phyloP scores from a whole-genome alignment of 2,329 filamentous ascomycete species.

The Pezicula radicicola region DNA sequence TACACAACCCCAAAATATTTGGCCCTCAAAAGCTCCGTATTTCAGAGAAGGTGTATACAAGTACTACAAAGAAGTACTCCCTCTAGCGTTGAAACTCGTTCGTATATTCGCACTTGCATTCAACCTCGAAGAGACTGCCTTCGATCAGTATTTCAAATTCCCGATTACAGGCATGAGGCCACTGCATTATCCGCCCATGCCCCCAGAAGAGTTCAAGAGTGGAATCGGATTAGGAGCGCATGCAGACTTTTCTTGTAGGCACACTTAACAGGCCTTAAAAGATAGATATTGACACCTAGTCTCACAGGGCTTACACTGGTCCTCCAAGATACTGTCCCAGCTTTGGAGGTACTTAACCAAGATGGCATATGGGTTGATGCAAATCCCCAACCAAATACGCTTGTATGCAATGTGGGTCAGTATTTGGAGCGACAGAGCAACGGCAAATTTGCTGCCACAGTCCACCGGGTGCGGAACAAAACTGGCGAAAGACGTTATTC shows the following conservation, averaged over 20 bases:
- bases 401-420: constrained; percentile 43
- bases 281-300: constrained; percentile 8
- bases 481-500: constrained; percentile 26
- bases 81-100: constrained; percentile 39
- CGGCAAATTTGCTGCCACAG: constrained; percentile 39
- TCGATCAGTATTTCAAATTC: constrained; percentile 34
- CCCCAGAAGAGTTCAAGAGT: constrained; percentile 18
- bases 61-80: constrained; percentile 44
- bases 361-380: constrained; percentile 37
- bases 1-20: constrained; percentile 30
- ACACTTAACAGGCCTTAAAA: neutral
- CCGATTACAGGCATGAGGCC: constrained; percentile 39
- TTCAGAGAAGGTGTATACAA: constrained; percentile 40
- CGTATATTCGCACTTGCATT: constrained; percentile 36
- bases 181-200: constrained; percentile 36
- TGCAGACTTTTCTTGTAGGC: constrained; percentile 36
- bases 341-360: constrained; percentile 38
- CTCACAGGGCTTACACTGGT: constrained; percentile 37
- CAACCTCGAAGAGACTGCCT: constrained; percentile 33
- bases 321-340: constrained; percentile 24
- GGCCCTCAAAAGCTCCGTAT: constrained; percentile 30
- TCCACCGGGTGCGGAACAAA: constrained; percentile 34
- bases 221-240: constrained; percentile 37
- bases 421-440: constrained; percentile 37
- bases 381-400: constrained; percentile 34